A percentile compares a stretch with the other conserved stretches of the same genome.
Evolutionary conservation across 2,329 filamentous ascomycete genomes (phyloP).

Genomic region (Lasiodiplodia sp.): DNA sequence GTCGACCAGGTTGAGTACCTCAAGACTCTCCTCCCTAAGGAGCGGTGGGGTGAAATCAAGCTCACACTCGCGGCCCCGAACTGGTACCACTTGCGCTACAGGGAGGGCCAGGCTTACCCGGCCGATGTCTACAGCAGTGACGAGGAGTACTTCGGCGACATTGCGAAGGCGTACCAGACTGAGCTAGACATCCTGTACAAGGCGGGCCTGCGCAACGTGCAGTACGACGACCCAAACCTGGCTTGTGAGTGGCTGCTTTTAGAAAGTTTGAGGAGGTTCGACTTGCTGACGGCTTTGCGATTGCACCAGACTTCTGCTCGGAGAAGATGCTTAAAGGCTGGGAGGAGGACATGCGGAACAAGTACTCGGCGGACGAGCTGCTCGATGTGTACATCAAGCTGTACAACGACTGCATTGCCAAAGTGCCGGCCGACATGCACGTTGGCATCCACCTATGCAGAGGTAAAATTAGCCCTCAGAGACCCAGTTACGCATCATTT

Average conservation of each 20-base stretch:
- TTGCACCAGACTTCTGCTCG: constrained; percentile 41
- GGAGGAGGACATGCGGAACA: constrained; percentile 69
- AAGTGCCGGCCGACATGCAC: constrained; percentile 71
- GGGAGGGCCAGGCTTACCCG: constrained; percentile 56
- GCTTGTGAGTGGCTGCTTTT: constrained; percentile 40
- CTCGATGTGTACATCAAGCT: constrained; percentile 76
- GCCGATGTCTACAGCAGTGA: constrained; percentile 51
- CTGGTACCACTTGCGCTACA: constrained; percentile 71
- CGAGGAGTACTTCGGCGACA: constrained; percentile 52
- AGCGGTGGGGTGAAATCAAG: constrained; percentile 69
- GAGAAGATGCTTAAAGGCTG: constrained; percentile 43
- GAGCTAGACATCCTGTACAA: constrained; percentile 54
- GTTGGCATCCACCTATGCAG: constrained; percentile 76
- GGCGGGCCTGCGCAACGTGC: constrained; percentile 52
- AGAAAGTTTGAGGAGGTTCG: background rate
- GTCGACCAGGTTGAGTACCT: constrained; percentile 65
- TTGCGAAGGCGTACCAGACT: constrained; percentile 52
- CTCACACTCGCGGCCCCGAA: constrained; percentile 70
- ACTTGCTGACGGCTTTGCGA: constrained; percentile 1
- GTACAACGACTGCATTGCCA: constrained; percentile 73
- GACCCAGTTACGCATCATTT: background rate
- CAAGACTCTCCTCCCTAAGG: constrained; percentile 63
- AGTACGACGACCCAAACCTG: constrained; percentile 55
- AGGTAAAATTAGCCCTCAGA: constrained; percentile 28
- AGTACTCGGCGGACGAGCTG: constrained; percentile 69